Evolutionary conservation across 257 asterid species (phyloP).

Genomic region (Mitragyna speciosa): DNA sequence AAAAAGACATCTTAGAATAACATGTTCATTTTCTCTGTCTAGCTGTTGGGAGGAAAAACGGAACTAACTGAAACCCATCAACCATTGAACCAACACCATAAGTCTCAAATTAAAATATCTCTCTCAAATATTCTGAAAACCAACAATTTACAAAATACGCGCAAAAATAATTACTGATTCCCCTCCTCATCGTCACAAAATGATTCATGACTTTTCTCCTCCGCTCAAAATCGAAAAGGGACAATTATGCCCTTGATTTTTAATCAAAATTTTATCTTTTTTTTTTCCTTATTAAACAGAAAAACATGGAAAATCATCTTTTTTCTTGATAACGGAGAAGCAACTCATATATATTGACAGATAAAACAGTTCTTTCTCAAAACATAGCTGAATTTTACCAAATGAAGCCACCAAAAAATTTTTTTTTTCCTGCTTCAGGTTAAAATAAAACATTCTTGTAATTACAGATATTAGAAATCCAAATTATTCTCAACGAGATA

Average conservation of each 20-base stretch:
- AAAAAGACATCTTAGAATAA: constrained; percentile 32
- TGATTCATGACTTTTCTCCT: no score
- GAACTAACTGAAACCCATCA: constrained; percentile 37
- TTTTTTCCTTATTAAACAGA: background rate
- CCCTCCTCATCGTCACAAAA: background rate
- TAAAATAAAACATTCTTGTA: background rate
- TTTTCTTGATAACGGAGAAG: background rate
- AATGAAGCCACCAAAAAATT: background rate
- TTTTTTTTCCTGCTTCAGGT: background rate
- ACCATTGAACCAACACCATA: constrained; percentile 25
- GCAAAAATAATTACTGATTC: background rate
- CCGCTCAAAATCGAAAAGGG: no score
- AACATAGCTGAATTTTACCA: background rate
- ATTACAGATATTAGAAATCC: background rate
- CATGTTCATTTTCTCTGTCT: constrained; percentile 26
- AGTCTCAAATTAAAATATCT: background rate
- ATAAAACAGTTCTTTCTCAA: background rate
- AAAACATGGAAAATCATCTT: background rate
- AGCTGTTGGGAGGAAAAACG: constrained; percentile 24
- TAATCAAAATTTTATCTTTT: background rate
- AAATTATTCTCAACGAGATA: background rate
- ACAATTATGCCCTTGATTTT: background rate
- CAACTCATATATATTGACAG: background rate
- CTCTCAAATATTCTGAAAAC: background rate
- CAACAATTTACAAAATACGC: background rate